Conservation (phyloP, 2,329 filamentous ascomycete species). For the Pseudopyrenochaeta lycopersici region DNA sequence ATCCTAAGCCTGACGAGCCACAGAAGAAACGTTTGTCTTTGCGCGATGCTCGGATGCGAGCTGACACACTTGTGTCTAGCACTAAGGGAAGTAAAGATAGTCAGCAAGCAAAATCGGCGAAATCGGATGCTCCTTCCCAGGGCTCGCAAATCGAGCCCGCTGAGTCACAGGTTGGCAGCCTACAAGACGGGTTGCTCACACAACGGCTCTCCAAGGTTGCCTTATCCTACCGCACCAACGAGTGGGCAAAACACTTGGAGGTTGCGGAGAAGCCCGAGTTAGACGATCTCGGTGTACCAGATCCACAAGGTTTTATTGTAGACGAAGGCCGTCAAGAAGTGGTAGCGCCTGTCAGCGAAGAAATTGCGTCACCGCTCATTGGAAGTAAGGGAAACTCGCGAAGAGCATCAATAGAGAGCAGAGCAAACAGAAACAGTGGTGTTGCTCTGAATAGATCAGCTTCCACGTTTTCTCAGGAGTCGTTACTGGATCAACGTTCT, state of each 20-base stretch:
- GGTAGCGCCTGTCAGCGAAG: constrained; percentile 59
- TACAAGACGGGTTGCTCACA: constrained; percentile 66
- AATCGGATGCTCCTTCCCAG: constrained; percentile 43
- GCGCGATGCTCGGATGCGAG: constrained; percentile 24
- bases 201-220: constrained; percentile 78
- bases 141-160: constrained; percentile 35
- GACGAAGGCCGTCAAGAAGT: constrained; percentile 58
- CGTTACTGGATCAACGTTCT: constrained; percentile 20
- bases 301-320: constrained; percentile 53
- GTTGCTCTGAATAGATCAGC: constrained; percentile 25
- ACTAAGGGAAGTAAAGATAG: constrained; percentile 24
- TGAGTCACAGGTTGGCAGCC: constrained; percentile 55
- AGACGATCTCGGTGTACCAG: constrained; percentile 65
- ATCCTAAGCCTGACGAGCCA: constrained; percentile 33
- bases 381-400: constrained; percentile 33
- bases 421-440: constrained; percentile 26
- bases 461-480: constrained; percentile 33
- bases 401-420: constrained; percentile 32
- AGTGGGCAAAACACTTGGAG: constrained; percentile 92
- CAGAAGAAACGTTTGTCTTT: constrained; percentile 12
- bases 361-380: constrained; percentile 31
- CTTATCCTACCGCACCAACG: constrained; percentile 86
- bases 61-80: constrained; percentile 28
- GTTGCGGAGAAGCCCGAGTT: constrained; percentile 76
- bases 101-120: constrained; percentile 51